Percentiles rank a stretch among this genome's conserved stretches.
Evolutionary conservation across 441 rosid genomes (phyloP).

Genomic region (Corymbia citriodora): DNA sequence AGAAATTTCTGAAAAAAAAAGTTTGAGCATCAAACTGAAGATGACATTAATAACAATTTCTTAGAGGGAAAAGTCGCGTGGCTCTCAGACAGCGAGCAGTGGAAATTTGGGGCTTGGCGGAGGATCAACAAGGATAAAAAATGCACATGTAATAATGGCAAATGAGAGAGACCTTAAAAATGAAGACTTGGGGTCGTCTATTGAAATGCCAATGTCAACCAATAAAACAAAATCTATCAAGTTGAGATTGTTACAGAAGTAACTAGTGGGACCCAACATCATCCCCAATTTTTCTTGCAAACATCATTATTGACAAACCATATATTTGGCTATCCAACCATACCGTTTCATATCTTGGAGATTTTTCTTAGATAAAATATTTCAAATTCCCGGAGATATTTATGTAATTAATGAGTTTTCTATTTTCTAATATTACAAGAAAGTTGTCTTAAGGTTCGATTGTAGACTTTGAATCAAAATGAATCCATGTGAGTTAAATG

Average conservation of each 20-base stretch:
- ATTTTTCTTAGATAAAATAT: too few relatives aligned
- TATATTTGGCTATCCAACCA: neutral
- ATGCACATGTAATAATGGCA: neutral
- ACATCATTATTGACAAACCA: neutral
- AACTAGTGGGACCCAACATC: neutral
- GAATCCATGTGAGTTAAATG: too few relatives aligned
- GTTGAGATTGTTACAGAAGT: neutral
- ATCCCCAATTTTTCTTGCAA: neutral
- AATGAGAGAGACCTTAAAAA: neutral
- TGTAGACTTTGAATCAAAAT: neutral
- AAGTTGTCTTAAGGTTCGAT: too few relatives aligned
- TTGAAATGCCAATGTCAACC: neutral
- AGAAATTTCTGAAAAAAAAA: neutral
- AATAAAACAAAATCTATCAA: neutral
- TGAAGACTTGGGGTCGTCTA: neutral
- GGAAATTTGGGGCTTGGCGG: neutral
- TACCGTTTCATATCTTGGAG: too few relatives aligned
- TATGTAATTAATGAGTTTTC: too few relatives aligned
- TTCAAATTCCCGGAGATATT: too few relatives aligned
- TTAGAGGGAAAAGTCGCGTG: too few relatives aligned
- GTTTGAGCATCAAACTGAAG: neutral
- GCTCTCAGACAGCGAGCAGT: too few relatives aligned
- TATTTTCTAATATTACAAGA: neutral
- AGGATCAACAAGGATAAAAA: neutral
- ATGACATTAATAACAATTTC: too few relatives aligned